Percentiles rank a stretch among this genome's conserved stretches.
Evolutionary conservation across 306 rosid species (phyloP).

Genomic region (Ormosia semicastrata): DNA sequence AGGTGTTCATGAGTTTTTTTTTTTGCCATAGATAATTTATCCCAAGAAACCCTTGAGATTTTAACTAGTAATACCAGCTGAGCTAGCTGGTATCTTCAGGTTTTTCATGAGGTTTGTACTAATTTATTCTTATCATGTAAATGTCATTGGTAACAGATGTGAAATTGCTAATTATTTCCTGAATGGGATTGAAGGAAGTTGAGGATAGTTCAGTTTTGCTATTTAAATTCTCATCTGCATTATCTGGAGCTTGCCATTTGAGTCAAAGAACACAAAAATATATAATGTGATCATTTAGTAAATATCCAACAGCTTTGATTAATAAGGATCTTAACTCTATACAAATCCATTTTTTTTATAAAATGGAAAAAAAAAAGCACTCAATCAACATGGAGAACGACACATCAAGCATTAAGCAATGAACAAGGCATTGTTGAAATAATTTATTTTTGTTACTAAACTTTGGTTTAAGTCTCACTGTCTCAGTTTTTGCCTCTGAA

Average conservation of each 20-base stretch:
- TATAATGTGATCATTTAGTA: not conserved
- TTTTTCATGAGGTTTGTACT: constrained; percentile 78
- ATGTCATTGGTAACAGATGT: constrained; percentile 42
- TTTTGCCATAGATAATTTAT: too few species aligned
- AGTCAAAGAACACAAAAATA: not conserved
- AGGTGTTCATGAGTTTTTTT: not conserved
- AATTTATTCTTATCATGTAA: constrained; percentile 61
- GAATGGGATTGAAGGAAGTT: not conserved
- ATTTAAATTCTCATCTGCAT: not conserved
- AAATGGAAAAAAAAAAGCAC: not conserved
- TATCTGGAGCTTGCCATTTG: not conserved
- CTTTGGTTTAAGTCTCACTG: too few species aligned
- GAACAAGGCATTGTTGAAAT: too few species aligned
- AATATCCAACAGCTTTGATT: not conserved
- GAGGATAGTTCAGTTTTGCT: not conserved
- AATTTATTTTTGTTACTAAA: too few species aligned
- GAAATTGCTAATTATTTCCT: not conserved
- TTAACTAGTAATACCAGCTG: too few species aligned
- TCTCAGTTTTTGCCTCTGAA: too few species aligned
- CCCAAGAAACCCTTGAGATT: too few species aligned
- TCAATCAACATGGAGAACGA: not conserved
- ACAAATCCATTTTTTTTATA: not conserved
- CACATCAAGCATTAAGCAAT: too few species aligned
- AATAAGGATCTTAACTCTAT: not conserved
- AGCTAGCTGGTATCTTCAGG: constrained; percentile 7